phyloP scores from a whole-genome alignment of 176 grass and related monocot species.

The Oryza longistaminata region DNA sequence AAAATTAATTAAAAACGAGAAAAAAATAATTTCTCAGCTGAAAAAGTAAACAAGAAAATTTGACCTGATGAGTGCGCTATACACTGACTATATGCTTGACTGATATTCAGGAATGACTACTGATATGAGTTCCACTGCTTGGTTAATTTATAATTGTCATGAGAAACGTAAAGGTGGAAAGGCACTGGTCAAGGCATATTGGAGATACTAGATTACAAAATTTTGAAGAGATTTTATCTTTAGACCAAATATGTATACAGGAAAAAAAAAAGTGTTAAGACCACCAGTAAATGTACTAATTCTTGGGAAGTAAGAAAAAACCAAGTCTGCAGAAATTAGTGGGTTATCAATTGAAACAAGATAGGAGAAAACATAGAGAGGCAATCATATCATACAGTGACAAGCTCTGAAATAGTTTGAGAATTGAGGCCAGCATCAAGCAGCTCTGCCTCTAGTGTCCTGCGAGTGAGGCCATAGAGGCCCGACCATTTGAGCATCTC shows the following conservation, averaged over 20 bases:
- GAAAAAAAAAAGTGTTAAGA: neutral
- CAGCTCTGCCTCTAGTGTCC: conserved; percentile 76
- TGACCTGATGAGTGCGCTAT: neutral
- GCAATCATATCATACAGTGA: conserved; percentile 52
- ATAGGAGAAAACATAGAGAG: neutral
- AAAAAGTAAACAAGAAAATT: neutral
- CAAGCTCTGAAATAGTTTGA: conserved; percentile 64
- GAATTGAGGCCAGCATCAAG: conserved; percentile 59
- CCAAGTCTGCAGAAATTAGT: neutral
- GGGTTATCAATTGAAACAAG: neutral
- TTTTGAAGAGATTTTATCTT: neutral
- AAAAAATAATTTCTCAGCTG: neutral
- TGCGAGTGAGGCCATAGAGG: conserved; percentile 60
- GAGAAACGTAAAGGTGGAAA: neutral
- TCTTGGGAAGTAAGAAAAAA: neutral
- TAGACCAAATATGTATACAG: neutral
- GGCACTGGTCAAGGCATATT: neutral
- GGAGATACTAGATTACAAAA: neutral
- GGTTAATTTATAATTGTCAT: neutral
- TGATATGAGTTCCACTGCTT: neutral
- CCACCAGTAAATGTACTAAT: neutral
- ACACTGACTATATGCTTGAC: neutral
- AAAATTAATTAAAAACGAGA: neutral
- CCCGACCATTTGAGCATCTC: conserved; percentile 92
- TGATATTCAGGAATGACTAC: neutral